Evolutionary conservation across 1,139 yeast genomes (phyloP), one percentile per base, ranked within the genome.

Genomic region (Debaryomyces robertsiae): DNA sequence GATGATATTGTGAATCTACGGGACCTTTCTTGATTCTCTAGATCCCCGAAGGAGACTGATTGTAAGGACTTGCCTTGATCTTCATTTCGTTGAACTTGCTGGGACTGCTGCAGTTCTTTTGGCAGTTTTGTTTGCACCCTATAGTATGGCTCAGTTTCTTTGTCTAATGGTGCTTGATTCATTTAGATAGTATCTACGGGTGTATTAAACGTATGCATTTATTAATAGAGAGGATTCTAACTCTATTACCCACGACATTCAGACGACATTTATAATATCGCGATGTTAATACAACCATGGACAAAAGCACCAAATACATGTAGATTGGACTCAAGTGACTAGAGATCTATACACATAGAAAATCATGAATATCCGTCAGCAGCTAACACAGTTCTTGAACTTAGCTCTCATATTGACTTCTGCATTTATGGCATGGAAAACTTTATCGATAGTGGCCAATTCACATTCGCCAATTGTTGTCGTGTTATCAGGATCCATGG

Each of bases 401-500:
- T 73, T 91, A 53, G 81, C 88, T 16, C 82, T 87, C 67, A 91
- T 88, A 35, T 76, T 90, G 44, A 78, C 96, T 9, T 82, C 95
- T 0, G 96, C 98, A 0, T 93, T 83, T 62, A 87, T 93, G 79
- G 79, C 89, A 47, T 93, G 97, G 95, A 90, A 89, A 61, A 80
- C 88, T 0, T 71, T 93, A 16, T 82, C 91, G 1, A 73, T 93
- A 4, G 72, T 84, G 2, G 75, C 96, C 18, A 83, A 89, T 63
- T 83, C 96, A 0, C 85, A 88, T 48, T 88, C 97, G 2, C 99
- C 99, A 13, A 82, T 93, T 30, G 98, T 94, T 29, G 98, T 93
- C 28, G 99, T 93, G 9, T 77, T 93, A 36, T 89, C 98, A 1
- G 99, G 98, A 4, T 93, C 98, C 1, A 93, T 93, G 99, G 98